Evolutionary conservation across 495 filamentous ascomycete genomes (phyloP), one percentile per base, ranked within the genome.

Genomic region (Tetracladium marchalianum): DNA sequence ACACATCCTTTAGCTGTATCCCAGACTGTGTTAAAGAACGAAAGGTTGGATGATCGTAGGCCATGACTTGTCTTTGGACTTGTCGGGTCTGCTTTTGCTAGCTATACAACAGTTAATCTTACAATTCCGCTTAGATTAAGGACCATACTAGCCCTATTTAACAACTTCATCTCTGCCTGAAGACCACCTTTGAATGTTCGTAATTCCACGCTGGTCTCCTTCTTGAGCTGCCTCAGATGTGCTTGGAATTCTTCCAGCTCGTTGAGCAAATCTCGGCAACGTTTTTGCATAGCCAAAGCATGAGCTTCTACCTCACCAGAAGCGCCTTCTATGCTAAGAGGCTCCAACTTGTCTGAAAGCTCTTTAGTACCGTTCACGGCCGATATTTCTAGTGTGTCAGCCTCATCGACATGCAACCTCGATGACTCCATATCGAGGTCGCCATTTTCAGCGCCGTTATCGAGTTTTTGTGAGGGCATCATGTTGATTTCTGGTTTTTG

Each of bases 11-110:
- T 73, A 37, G 71, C 71, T 44, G 74, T 66, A 7, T 55, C 56
- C 77, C 77, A 81, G 2, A 81, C 68, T 31, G 73, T 63, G 39
- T 66, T 60, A 48, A 76, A 77, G 47, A 77, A 80, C 0, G 72
- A 68, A 27, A 81, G 37, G 63, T 81, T 81, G 5, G 73, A 74
- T 18, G 75, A 78, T 24, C 71, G 64, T 47, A 80, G 52, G 13
- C 68, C 66, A 54, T 78, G 75, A 33, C 61, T 9, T 36, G 43
- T 60, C 37, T 47, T 42, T 32, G n/a, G 49, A 17, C 27, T 46
- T 15, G 49, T 35, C 17, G 40, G 44, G 11, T 52, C 42, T 19
- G 39, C 39, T 5, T 1, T 22, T n/a, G 40, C 35, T 33, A 50
- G 44, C 24, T 39, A 40, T 44, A 19, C 44, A 11, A 41, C 48